Percentiles rank a stretch among this genome's conserved stretches.
These are phyloP conservation scores for Malus fusca DNA, from an alignment of 306 rosid species.

Conservation along the genomic window DNA sequence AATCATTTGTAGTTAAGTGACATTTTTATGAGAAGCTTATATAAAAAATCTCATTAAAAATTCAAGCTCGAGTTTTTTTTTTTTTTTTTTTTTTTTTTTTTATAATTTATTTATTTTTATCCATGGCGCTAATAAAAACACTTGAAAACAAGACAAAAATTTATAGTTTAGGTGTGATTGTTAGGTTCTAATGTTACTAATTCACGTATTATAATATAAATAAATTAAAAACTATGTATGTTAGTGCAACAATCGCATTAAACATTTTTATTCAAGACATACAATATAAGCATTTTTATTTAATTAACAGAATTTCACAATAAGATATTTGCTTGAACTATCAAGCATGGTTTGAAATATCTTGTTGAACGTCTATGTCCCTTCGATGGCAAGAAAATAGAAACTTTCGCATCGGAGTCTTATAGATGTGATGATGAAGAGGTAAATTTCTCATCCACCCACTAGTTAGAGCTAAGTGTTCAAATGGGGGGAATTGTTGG, in stretches of 20 bases:
- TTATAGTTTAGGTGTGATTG: too few relatives aligned
- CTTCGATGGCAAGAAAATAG: slow-evolving; percentile 35
- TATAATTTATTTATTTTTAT: too few relatives aligned
- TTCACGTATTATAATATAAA: too few relatives aligned
- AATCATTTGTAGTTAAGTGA: neutral
- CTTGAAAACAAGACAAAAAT: too few relatives aligned
- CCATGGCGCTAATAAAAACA: neutral
- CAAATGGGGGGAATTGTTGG: neutral
- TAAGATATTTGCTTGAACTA: neutral
- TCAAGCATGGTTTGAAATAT: neutral
- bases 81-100: too few relatives aligned
- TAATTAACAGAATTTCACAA: neutral
- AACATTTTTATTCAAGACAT: too few relatives aligned
- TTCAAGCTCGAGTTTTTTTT: too few relatives aligned
- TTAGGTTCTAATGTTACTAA: too few relatives aligned
- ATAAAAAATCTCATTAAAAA: neutral
- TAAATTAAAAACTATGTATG: too few relatives aligned
- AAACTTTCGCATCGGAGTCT: slow-evolving; percentile 16
- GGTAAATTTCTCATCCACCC: slow-evolving; percentile 7
- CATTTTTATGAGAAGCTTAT: neutral
- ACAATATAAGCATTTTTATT: neutral
- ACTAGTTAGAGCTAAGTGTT: neutral
- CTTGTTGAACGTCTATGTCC: slow-evolving; percentile 19
- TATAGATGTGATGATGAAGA: slow-evolving; percentile 15
- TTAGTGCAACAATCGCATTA: neutral